Percentiles rank a stretch among this genome's conserved stretches.
Evolutionary conservation across 805 yeast species (phyloP).

Genomic region (Myxozyma neotropica): DNA sequence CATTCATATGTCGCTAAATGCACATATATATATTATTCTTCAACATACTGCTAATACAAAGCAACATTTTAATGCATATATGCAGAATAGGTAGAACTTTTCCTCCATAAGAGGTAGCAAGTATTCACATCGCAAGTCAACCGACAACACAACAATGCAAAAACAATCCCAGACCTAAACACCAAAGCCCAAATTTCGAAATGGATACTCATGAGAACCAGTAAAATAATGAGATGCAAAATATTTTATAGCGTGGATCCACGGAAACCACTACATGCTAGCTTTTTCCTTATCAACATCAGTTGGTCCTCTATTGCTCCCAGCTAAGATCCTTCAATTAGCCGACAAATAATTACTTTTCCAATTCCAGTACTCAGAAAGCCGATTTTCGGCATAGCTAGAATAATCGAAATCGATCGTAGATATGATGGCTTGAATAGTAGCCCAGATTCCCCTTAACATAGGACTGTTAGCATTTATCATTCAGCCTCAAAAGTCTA

Average conservation of each 20-base stretch:
- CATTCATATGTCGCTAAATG: too few species aligned
- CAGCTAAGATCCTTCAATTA: background rate
- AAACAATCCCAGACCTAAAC: constrained; percentile 5
- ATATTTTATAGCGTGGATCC: too few species aligned
- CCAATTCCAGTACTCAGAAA: constrained; percentile 74
- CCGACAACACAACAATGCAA: background rate
- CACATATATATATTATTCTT: too few species aligned
- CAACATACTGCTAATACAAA: too few species aligned
- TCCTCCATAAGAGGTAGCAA: too few species aligned
- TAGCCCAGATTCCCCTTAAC: constrained; percentile 72
- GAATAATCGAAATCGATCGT: constrained; percentile 73
- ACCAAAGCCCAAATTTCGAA: constrained; percentile 1
- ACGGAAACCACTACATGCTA: background rate
- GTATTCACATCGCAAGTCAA: too few species aligned
- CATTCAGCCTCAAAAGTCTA: background rate
- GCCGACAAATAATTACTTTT: constrained; percentile 38
- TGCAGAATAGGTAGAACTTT: too few species aligned
- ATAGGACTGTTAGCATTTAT: background rate
- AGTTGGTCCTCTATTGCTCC: background rate
- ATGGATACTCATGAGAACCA: background rate
- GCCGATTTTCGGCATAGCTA: constrained; percentile 58
- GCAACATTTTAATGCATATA: too few species aligned
- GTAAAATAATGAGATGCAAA: too few species aligned
- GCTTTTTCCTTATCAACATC: background rate
- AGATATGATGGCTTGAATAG: constrained; percentile 68